phyloP scores from a whole-genome alignment of 2,329 filamentous ascomycete genomes.

The Diplodia intermedia region DNA sequence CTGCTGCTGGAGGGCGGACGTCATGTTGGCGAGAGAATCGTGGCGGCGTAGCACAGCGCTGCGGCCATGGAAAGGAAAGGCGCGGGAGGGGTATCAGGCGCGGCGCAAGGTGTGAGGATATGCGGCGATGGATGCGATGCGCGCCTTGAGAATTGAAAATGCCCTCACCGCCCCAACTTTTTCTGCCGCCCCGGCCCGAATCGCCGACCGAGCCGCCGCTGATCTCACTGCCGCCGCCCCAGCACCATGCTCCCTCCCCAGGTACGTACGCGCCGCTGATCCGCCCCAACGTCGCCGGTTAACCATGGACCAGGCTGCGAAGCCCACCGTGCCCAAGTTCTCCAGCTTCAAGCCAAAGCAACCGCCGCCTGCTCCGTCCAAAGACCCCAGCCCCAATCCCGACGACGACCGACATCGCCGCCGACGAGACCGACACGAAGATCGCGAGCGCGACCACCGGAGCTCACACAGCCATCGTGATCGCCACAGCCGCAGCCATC shows the following conservation, averaged over 20 bases:
- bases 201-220: conserved; percentile 28
- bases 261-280: conserved; percentile 12
- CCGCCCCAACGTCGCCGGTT: not conserved
- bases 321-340: conserved; percentile 68
- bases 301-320: conserved; percentile 34
- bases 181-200: conserved; percentile 26
- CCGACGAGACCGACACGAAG: not conserved
- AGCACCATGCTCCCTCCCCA: conserved; percentile 4
- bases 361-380: conserved; percentile 30
- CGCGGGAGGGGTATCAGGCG: conserved; percentile 14
- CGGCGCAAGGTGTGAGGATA: conserved; percentile 32
- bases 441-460: not conserved
- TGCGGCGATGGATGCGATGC: conserved; percentile 12
- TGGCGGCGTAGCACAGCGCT: conserved; percentile 7
- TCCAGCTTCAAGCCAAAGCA: conserved; percentile 70
- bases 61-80: conserved; percentile 41
- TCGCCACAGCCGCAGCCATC: conserved; percentile 4
- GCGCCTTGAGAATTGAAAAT: conserved; percentile 23
- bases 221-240: conserved; percentile 11
- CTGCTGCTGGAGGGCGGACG: conserved; percentile 89
- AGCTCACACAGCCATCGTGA: conserved; percentile 3
- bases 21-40: conserved; percentile 61
- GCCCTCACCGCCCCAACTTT: conserved; percentile 27
- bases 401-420: conserved; percentile 9
- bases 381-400: conserved; percentile 10